Conservation (phyloP, 208 protist genomes). For the Angomonas ambiguus region DNA sequence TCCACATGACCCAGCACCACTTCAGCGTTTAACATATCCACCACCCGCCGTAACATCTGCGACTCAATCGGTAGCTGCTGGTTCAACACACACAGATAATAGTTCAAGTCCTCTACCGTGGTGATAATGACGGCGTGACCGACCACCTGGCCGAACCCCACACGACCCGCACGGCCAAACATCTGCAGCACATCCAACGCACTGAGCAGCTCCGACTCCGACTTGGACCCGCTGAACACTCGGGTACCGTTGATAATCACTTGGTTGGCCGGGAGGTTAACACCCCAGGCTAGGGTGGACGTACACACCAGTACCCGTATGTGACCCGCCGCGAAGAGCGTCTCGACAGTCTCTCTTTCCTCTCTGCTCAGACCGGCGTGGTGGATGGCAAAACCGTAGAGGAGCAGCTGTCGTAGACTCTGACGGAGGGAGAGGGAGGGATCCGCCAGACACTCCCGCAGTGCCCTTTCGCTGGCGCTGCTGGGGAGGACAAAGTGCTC, state of each 20-base stretch:
- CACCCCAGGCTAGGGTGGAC: constrained; percentile 99
- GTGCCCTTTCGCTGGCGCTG: constrained; percentile 71
- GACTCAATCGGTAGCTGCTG: constrained; percentile 99
- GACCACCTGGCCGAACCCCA: constrained; percentile 88
- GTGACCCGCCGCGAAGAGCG: constrained; percentile 95
- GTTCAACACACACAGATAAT: constrained; percentile 98
- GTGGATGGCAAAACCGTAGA: constrained; percentile 98
- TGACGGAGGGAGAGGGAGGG: constrained; percentile 25
- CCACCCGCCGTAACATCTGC: constrained; percentile 94
- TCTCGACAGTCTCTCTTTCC: constrained; percentile 96
- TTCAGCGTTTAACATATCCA: constrained; percentile 99
- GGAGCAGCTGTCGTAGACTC: constrained; percentile 77
- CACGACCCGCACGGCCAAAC: constrained; percentile 98
- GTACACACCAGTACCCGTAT: constrained; percentile 98
- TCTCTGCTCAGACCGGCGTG: constrained; percentile 97
- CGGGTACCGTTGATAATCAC: constrained; percentile 99
- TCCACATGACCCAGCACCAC: constrained; percentile 96
- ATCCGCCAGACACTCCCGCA: constrained; percentile 64
- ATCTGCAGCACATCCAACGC: constrained; percentile 99
- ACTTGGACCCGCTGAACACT: constrained; percentile 97
- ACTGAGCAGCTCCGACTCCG: constrained; percentile 94
- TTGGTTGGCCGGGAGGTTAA: constrained; percentile 99
- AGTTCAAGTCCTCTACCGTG: constrained; percentile 95
- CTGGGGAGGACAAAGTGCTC: constrained; percentile 87
- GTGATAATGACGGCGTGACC: constrained; percentile 97